Evolutionary conservation across 768 basidiomycete genomes (phyloP).

Genomic region (Trametes gibbosa): DNA sequence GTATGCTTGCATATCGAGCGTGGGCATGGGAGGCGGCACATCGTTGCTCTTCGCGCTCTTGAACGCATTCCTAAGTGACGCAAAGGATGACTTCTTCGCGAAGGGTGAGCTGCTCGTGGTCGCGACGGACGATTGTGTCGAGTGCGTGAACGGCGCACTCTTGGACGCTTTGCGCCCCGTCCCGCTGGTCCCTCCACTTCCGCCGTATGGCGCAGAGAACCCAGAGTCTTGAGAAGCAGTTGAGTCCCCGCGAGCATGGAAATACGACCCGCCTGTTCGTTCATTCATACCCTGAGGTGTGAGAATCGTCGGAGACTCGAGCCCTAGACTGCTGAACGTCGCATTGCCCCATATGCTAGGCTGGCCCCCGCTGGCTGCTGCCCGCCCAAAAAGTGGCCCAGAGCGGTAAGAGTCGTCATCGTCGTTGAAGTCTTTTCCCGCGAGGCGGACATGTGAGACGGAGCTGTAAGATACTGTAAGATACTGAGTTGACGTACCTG

Average conservation of each 20-base stretch:
- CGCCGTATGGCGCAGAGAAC: conserved; percentile 45
- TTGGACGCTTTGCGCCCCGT: conserved; percentile 34
- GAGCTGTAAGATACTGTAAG: neutral
- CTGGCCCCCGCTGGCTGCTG: conserved; percentile 24
- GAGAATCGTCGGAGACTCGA: conserved; percentile 62
- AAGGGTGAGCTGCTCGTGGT: conserved; percentile 49
- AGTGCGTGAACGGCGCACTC: conserved; percentile 60
- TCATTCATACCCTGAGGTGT: conserved; percentile 49
- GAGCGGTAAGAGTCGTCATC: conserved; percentile 61
- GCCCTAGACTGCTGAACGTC: conserved; percentile 37
- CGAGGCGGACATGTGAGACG: neutral
- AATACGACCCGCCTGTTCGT: conserved; percentile 57
- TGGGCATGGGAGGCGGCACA: conserved; percentile 70
- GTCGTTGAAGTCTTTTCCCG: conserved; percentile 67
- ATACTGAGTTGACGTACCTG: conserved; percentile 32
- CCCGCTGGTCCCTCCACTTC: neutral
- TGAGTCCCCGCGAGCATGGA: conserved; percentile 79
- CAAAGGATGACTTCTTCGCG: conserved; percentile 80
- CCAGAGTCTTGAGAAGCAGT: conserved; percentile 74
- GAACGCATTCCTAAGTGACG: conserved; percentile 85
- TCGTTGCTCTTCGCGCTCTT: conserved; percentile 62
- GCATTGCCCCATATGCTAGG: conserved; percentile 31
- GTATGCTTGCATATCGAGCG: conserved; percentile 63
- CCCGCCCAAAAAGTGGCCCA: conserved; percentile 70
- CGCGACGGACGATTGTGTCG: conserved; percentile 68